A percentile compares a stretch with the other conserved stretches of the same genome.
Conservation (phyloP, 306 rosid species). For the Vigna angularis region DNA sequence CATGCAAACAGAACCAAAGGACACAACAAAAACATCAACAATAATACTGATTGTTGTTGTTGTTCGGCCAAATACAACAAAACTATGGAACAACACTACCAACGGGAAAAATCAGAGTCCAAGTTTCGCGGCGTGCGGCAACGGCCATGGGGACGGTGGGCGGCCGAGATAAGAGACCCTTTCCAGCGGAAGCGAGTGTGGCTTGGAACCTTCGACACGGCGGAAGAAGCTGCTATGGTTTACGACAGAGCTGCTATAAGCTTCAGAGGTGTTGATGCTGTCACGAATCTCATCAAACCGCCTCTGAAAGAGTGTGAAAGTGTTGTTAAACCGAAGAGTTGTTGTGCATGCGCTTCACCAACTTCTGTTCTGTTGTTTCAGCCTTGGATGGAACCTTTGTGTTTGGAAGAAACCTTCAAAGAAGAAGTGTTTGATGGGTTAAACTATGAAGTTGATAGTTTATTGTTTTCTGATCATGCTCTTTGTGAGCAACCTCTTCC, state of each 20-base stretch:
- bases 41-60: neutral
- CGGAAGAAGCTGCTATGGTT: conserved; percentile 47
- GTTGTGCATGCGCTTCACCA: conserved; percentile 29
- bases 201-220: conserved; percentile 32
- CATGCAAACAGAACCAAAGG: neutral
- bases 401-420: neutral
- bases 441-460: neutral
- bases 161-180: conserved; percentile 91
- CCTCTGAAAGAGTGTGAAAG: neutral
- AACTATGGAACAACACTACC: conserved; percentile 29
- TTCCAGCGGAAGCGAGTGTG: neutral
- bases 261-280: conserved; percentile 59
- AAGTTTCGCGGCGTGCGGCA: conserved; percentile 88
- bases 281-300: conserved; percentile 59
- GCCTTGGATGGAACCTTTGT: neutral
- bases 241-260: conserved; percentile 70
- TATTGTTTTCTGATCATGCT: neutral
- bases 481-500: conserved; percentile 36
- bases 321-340: neutral
- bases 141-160: conserved; percentile 87
- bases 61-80: neutral
- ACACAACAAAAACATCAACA: neutral
- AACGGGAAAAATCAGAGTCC: neutral
- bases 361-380: conserved; percentile 28
- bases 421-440: neutral